These are phyloP conservation scores for Tritrichomonas foetus DNA, from an alignment of 208 protist species.

Conservation along the genomic window DNA sequence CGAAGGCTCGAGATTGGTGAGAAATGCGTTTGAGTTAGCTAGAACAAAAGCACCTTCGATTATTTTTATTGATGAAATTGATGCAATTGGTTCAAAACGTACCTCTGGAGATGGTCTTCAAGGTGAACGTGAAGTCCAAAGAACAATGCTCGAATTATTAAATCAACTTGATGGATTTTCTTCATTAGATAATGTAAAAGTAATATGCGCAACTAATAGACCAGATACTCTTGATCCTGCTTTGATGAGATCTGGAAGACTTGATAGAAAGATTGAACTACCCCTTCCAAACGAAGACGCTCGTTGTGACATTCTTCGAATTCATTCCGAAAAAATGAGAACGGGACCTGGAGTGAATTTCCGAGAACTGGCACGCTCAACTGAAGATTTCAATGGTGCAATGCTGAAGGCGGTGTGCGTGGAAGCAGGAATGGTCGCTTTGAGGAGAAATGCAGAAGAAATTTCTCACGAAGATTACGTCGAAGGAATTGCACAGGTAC, in stretches of 20 bases:
- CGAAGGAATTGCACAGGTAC: constrained; percentile 89
- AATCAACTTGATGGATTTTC: constrained; percentile 99
- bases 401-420: constrained; percentile 99
- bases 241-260: constrained; percentile 91
- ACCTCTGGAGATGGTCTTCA: constrained; percentile 77
- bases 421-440: constrained; percentile 99
- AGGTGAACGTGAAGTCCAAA: constrained; percentile 76
- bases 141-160: constrained; percentile 99
- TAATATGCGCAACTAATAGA: constrained; percentile 94
- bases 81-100: constrained; percentile 97
- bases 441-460: constrained; percentile 67
- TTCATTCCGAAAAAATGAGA: constrained; percentile 99
- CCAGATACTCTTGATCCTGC: constrained; percentile 97
- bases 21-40: constrained; percentile 98
- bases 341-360: constrained; percentile 84
- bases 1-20: constrained; percentile 97
- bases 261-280: constrained; percentile 93
- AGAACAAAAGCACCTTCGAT: constrained; percentile 98
- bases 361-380: constrained; percentile 92
- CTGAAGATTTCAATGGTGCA: constrained; percentile 99
- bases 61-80: constrained; percentile 99
- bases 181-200: constrained; percentile 90
- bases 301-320: constrained; percentile 91
- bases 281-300: constrained; percentile 96
- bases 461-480: constrained; percentile 97